A percentile compares a stretch with the other conserved stretches of the same genome.
phyloP scores from a whole-genome alignment of 257 asterid species.

The Solanum dulcamara region DNA sequence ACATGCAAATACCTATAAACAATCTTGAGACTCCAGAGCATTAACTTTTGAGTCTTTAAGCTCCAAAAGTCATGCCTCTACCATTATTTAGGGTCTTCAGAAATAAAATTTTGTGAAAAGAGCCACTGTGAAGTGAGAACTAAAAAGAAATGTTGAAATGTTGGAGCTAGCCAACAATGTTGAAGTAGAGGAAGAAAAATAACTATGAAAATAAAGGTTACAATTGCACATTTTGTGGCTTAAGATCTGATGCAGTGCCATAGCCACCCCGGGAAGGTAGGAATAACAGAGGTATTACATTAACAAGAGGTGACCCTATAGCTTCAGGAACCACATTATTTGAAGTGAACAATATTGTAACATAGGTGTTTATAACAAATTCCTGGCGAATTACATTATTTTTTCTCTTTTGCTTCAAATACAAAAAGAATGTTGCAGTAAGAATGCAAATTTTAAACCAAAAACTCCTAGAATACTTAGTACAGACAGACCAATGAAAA shows the following conservation, averaged over 20 bases:
- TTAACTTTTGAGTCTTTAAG: not conserved
- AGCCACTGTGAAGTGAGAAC: not conserved
- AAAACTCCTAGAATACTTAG: not conserved
- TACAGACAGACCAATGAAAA: not conserved
- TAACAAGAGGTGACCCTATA: not conserved
- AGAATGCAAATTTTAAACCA: not conserved
- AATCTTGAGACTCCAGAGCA: not conserved
- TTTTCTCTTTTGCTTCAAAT: not conserved
- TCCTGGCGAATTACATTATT: not conserved
- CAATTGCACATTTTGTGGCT: not conserved
- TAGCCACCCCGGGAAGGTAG: not conserved
- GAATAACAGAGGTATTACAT: not conserved
- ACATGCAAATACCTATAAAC: not conserved
- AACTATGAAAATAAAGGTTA: not conserved
- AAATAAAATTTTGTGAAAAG: not conserved
- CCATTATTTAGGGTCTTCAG: not conserved
- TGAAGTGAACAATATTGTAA: not conserved
- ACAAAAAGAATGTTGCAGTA: not conserved
- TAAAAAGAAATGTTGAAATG: not conserved
- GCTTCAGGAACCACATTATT: not conserved
- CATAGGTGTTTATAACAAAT: not conserved
- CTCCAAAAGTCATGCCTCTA: not conserved
- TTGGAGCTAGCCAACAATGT: not conserved
- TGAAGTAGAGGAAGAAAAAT: not conserved
- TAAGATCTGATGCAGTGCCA: not conserved